phyloP scores from a whole-genome alignment of 2,329 filamentous ascomycete species.

The Fusarium sterilihyphosum region DNA sequence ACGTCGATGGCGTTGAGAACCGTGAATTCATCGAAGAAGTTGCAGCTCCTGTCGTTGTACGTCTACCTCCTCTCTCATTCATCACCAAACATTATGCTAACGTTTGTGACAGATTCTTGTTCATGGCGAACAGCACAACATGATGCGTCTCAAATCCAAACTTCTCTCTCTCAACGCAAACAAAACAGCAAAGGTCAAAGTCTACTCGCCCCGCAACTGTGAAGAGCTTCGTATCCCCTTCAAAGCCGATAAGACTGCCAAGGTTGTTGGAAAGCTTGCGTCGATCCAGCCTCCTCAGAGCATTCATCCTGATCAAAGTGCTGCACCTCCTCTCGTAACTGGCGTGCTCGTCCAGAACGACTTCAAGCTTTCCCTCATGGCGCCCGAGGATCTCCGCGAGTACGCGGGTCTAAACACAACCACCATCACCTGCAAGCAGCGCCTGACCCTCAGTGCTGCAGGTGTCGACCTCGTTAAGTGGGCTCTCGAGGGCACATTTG shows the following conservation, averaged over 20 bases:
- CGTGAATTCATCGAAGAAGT: constrained; percentile 97
- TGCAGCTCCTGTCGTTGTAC: constrained; percentile 87
- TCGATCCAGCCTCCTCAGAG: constrained; percentile 75
- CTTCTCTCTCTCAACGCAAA: constrained; percentile 89
- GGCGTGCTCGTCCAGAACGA: constrained; percentile 97
- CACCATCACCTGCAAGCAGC: constrained; percentile 91
- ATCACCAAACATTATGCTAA: constrained; percentile 6
- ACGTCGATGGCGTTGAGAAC: constrained; percentile 96
- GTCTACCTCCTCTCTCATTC: constrained; percentile 50
- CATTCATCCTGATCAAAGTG: constrained; percentile 27
- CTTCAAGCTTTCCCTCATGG: constrained; percentile 97
- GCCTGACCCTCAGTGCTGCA: constrained; percentile 85
- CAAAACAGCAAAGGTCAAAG: constrained; percentile 84
- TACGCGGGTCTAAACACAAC: constrained; percentile 98
- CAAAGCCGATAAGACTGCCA: constrained; percentile 92
- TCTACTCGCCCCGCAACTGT: constrained; percentile 93
- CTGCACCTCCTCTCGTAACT: constrained; percentile 69
- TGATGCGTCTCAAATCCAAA: constrained; percentile 96
- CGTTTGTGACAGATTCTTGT: constrained; percentile 78
- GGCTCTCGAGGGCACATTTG: constrained; percentile 95
- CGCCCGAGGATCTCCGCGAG: constrained; percentile 92
- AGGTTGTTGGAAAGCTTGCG: constrained; percentile 94
- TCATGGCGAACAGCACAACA: constrained; percentile 96
- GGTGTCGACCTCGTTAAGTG: constrained; percentile 92
- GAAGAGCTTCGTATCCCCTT: constrained; percentile 96